Evolutionary conservation across 2,329 filamentous ascomycete genomes (phyloP), one percentile per base, ranked within the genome.

Genomic region (Ceratocystis cacaofunesta): DNA sequence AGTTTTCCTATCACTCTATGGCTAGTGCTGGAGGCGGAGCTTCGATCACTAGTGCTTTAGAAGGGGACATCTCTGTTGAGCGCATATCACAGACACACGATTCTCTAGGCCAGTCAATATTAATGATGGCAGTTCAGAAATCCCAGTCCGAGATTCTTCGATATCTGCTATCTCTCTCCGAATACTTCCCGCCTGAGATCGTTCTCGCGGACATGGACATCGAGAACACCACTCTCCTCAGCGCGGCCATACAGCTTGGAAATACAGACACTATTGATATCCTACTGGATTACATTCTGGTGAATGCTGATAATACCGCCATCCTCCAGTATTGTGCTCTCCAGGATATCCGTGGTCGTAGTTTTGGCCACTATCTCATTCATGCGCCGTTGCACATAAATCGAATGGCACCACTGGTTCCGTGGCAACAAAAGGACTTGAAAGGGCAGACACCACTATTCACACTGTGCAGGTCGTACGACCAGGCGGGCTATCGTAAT

Each of bases 361-460:
- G 91, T 68, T 83, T 90, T 63, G 94, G 88, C n/a, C 94, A 99
- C 75, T 99, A 99, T 74, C 80, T 99, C 17, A 99, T 99, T 76
- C 89, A 96, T 72, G 87, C 90, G 7, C 94, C 94, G 1, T 80
- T 83, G 64, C 78, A 99, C 22, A 94, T 99, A 69, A 77, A 79
- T 57, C 81, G 82, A 65, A 86, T 97, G 68, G 92, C 91, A 1
- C 80, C 82, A 67, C 76, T 92, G 69, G 78, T 99, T 64, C 89
- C 90, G 7, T 99, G 94, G 94, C 83, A 85, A 66, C 85, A 95
- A 74, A 90, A 87, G 70, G 94, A 99, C 75, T 95, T 91, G 73
- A 96, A 97, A 72, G 94, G 94, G 0, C 94, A 97, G 75, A 99
- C 95, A n/a, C 95, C 94, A 1, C 78, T 99, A 7, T 97, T 99